Base-by-base conservation (phyloP, 148 eudicot species). In the Suaeda aralocaspica region DNA sequence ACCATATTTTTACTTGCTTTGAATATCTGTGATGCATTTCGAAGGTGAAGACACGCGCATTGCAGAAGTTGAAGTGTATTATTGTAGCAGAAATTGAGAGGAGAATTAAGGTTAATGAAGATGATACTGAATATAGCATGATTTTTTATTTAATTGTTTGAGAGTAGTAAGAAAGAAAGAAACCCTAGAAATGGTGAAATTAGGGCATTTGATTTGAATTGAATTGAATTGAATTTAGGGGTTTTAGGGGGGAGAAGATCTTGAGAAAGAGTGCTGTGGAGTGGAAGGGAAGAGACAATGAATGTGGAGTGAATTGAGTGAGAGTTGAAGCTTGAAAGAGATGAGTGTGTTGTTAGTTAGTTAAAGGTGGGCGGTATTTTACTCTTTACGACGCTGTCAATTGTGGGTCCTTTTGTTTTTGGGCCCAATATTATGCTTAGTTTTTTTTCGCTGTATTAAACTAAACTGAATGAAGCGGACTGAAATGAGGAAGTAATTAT, bases 11-110 rank as follows among this genome's bases (percentile, higher is more conserved):
- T 2, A 82, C 65, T 21, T 73, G 78, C 2, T 79, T 74, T 14
- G 85, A 79, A 66, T 82, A 79, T 2, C 85, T 72, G 48, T 82
- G 85, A 64, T 82, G 85, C 85, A 82, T 82, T 67, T 82, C 78
- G 62, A 82, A 79, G 48, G 78, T 76, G 76, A 76, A 82, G 26
- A 82, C 56, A 33, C 78, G 78, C n/a, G 66, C 73, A 53, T 58
- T 31, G 67, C 62, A 77, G 51, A 53, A 41, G 4, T 67, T 69
- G 51, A 73, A 13, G 72, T 22, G 72, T 36, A 74, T 13, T 36
- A 74, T 13, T 51, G 50, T 14, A 49, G 61, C 59, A 9, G 73
- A 62, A 33, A 46, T 2, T 12, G 44, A 33, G 8, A 68, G 58
- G 0, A 56, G 46, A 44, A 77, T 66, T 28, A 82, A 62, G 58